Evolutionary conservation across 495 filamentous ascomycete genomes (phyloP), one percentile per base, ranked within the genome.

Genomic region (Neurospora sp.): DNA sequence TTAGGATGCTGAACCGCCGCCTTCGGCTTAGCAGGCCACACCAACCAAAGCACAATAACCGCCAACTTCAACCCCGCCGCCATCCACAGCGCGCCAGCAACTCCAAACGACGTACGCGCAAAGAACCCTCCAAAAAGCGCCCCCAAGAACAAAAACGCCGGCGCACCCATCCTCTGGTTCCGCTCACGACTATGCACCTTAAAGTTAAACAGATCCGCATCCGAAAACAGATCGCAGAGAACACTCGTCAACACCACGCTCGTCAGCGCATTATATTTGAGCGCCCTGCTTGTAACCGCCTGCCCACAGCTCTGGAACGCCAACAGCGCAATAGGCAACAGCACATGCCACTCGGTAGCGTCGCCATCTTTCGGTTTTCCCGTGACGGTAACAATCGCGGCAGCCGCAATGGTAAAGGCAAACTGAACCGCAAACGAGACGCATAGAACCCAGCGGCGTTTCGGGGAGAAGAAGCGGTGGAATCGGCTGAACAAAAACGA

Each of bases 261-360:
- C 0, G 90, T 90, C 14, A 93, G 77, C 1, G 85, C 85, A 59
- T 85, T 87, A 73, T 87, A 89, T 75, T 86, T 82, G 74, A 93
- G 80, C 10, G 87, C 90, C 4, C 91, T 80, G 78, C 89, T 92
- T 0, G 85, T 85, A n/a, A 93, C 86, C 0, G 90, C 90, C 77
- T 92, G 90, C 3, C 91, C 90, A 72, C 86, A 87, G 78, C 88
- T 88, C 80, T 93, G 91, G 76, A 93, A 91, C 17, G 90, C 88
- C 20, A 93, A 81, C 35, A 91, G 78, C 0, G 86, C 86, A 71
- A 93, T 84, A 12, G 91, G 90, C 0, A 87, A 79, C 5, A 91
- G 79, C 0, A 88, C 86, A 1, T 83, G 76, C 89, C 89, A 92
- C 70, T 79, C 82, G 27, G 88, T 76, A 0, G 80, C 79, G 5